Percentiles rank a stretch among this genome's conserved stretches.
phyloP scores from a whole-genome alignment of 2,329 filamentous ascomycete species.

The Fusarium liriodendri region DNA sequence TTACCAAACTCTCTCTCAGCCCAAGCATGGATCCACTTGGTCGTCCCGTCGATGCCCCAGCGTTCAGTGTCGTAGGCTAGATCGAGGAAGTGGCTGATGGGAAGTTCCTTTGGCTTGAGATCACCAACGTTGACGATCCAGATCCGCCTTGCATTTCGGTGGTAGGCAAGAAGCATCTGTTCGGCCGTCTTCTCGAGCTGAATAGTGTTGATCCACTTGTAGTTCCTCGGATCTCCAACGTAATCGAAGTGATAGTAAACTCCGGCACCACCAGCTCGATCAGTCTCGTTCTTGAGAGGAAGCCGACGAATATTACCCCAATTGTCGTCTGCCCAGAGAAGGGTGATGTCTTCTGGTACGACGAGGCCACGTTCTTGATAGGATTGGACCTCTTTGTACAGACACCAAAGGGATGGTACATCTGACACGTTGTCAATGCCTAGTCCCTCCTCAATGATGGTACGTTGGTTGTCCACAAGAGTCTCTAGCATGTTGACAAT shows the following conservation, averaged over 20 bases:
- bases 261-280: conserved; percentile 66
- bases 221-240: conserved; percentile 70
- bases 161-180: conserved; percentile 62
- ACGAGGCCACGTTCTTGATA: conserved; percentile 70
- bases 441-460: conserved; percentile 36
- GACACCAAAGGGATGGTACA: conserved; percentile 66
- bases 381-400: conserved; percentile 75
- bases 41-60: conserved; percentile 51
- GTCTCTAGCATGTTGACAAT: conserved; percentile 52
- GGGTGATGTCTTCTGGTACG: conserved; percentile 70
- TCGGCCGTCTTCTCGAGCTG: conserved; percentile 47
- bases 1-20: conserved; percentile 63
- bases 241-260: conserved; percentile 72
- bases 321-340: conserved; percentile 74
- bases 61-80: conserved; percentile 66
- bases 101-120: conserved; percentile 68
- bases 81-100: conserved; percentile 66
- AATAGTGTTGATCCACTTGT: conserved; percentile 68
- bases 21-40: conserved; percentile 54
- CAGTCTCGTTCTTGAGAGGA: conserved; percentile 64
- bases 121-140: conserved; percentile 75
- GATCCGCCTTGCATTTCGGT: conserved; percentile 60
- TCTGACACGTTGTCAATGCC: conserved; percentile 22
- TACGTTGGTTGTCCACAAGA: conserved; percentile 51
- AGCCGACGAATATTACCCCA: conserved; percentile 70